These are phyloP conservation scores for Boletus pseudo-olivaceus DNA, from an alignment of 768 basidiomycete species.

Conservation along the genomic window DNA sequence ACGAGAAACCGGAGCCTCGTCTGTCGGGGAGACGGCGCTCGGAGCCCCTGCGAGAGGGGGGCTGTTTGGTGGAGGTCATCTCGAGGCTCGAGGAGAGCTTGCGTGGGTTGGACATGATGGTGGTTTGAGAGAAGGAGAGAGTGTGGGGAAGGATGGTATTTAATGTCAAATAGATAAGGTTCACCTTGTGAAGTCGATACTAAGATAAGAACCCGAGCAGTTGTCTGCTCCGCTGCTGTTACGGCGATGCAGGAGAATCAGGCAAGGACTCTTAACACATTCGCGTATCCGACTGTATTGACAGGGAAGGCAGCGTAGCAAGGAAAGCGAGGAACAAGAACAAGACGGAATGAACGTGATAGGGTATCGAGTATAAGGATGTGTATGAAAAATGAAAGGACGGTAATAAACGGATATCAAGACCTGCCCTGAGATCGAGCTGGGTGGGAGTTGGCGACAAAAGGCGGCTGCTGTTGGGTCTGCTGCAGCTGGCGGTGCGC, in stretches of 20 bases:
- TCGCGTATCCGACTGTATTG: constrained; percentile 2
- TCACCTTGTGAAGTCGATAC: constrained; percentile 4
- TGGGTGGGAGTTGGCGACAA: constrained; percentile 13
- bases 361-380: constrained; percentile 21
- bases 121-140: constrained; percentile 6
- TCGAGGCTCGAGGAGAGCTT: constrained; percentile 28
- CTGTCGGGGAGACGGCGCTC: constrained; percentile 45
- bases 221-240: not conserved
- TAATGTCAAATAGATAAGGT: constrained; percentile 13
- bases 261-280: not conserved
- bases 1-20: constrained; percentile 49
- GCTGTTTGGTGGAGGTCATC: constrained; percentile 30
- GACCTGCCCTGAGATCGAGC: constrained; percentile 15
- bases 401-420: constrained; percentile 31
- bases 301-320: constrained; percentile 4
- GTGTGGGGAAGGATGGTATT: not conserved
- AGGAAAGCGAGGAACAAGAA: constrained; percentile 11
- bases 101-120: constrained; percentile 21
- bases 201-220: not conserved
- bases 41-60: constrained; percentile 43
- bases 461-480: constrained; percentile 9
- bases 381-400: constrained; percentile 19
- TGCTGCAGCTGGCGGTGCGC: constrained; percentile 35
- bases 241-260: constrained; percentile 8
- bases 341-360: constrained; percentile 20